phyloP scores from a whole-genome alignment of 2,329 filamentous ascomycete genomes.

The Phialemoniopsis sp. region DNA sequence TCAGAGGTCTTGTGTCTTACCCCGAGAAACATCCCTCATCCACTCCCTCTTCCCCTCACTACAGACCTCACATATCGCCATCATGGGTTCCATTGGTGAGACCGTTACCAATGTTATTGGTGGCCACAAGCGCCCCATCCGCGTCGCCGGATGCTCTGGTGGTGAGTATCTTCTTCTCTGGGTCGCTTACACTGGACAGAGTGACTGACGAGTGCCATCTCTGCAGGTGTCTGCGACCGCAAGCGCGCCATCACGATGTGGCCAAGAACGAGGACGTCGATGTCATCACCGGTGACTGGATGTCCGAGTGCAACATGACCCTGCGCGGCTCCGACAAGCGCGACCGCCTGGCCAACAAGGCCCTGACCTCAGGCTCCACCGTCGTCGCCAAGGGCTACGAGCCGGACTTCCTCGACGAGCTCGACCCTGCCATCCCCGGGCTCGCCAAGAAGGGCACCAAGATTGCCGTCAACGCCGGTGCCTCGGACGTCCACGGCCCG shows the following conservation, averaged over 20 bases:
- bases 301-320: constrained; percentile 23
- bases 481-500: constrained; percentile 43
- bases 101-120: constrained; percentile 3
- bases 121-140: constrained; percentile 16
- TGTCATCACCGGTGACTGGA: constrained; percentile 25
- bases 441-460: constrained; percentile 37
- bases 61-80: no score
- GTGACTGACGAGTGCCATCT: background rate
- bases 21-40: no score
- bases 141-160: constrained; percentile 21
- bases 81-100: constrained; percentile 11
- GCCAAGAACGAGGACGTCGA: constrained; percentile 24
- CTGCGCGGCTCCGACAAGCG: constrained; percentile 20
- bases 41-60: no score
- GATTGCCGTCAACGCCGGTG: constrained; percentile 43
- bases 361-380: constrained; percentile 18
- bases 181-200: background rate
- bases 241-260: constrained; percentile 30
- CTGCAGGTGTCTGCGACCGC: constrained; percentile 31
- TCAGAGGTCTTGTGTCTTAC: no score
- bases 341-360: constrained; percentile 13
- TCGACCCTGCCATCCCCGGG: constrained; percentile 14
- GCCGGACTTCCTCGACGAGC: constrained; percentile 20
- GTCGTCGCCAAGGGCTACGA: constrained; percentile 21
- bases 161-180: constrained; percentile 6